Conservation (phyloP, 2,329 filamentous ascomycete genomes). For the Arthrobotrys musiformis region DNA sequence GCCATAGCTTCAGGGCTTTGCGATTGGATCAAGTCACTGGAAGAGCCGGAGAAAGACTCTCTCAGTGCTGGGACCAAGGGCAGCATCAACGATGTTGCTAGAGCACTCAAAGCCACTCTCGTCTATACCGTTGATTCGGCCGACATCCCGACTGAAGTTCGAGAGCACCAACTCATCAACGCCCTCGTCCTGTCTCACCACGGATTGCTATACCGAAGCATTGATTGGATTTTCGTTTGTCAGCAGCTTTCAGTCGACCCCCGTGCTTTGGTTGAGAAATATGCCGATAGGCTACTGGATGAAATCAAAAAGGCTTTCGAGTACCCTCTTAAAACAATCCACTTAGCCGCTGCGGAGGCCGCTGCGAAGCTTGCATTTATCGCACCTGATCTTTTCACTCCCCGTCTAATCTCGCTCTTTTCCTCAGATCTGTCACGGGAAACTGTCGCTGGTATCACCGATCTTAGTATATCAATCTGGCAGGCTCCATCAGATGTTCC, state of each 20-base stretch:
- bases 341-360: slow-evolving; percentile 79
- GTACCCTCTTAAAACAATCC: slow-evolving; percentile 45
- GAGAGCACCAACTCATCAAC: slow-evolving; percentile 74
- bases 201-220: slow-evolving; percentile 72
- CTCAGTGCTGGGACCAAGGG: slow-evolving; percentile 74
- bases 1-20: slow-evolving; percentile 79
- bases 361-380: slow-evolving; percentile 94
- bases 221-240: slow-evolving; percentile 90
- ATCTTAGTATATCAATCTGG: slow-evolving; percentile 91
- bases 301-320: slow-evolving; percentile 68
- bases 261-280: slow-evolving; percentile 75
- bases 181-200: slow-evolving; percentile 81
- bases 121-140: slow-evolving; percentile 9
- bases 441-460: slow-evolving; percentile 78
- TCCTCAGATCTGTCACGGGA: slow-evolving; percentile 76
- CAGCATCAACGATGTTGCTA: slow-evolving; percentile 72
- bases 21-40: slow-evolving; percentile 78
- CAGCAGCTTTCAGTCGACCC: slow-evolving; percentile 84
- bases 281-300: slow-evolving; percentile 73
- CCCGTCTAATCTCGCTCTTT: slow-evolving; percentile 79
- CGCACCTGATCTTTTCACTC: slow-evolving; percentile 81
- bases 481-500: slow-evolving; percentile 86
- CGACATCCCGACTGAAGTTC: slow-evolving; percentile 65
- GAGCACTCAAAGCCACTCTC: slow-evolving; percentile 66
- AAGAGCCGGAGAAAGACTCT: slow-evolving; percentile 80